Conservation (phyloP, 495 filamentous ascomycete genomes). For the Penicillium lividum region DNA sequence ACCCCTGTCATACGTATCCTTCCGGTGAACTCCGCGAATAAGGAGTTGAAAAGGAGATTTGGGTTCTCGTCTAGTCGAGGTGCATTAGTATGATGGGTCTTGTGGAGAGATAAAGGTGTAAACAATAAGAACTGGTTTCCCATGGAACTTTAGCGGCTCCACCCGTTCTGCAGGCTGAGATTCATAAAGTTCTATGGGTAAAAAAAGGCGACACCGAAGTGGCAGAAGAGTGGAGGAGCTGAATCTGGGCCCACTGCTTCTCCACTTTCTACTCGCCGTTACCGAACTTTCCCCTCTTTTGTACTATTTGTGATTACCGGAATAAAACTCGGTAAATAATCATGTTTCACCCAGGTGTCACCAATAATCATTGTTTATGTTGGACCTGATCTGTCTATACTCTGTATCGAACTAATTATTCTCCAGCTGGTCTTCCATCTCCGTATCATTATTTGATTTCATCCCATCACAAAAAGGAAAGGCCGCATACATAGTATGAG, state of each 20-base stretch:
- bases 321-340: constrained; percentile 7
- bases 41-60: background rate
- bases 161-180: constrained; percentile 6
- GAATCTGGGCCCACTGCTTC: constrained; percentile 5
- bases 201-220: constrained; percentile 1
- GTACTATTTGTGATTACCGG: too few relatives aligned
- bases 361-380: too few relatives aligned
- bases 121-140: constrained; percentile 4
- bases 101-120: constrained; percentile 3
- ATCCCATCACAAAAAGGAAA: too few relatives aligned
- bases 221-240: constrained; percentile 5
- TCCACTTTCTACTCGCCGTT: constrained; percentile 1
- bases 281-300: constrained; percentile 1
- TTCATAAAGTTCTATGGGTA: constrained; percentile 6
- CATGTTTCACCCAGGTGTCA: constrained; percentile 1
- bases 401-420: too few relatives aligned
- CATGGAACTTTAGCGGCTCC: constrained; percentile 1
- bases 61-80: constrained; percentile 13
- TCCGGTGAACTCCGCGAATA: constrained; percentile 15
- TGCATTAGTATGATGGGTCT: constrained; percentile 21
- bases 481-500: too few relatives aligned
- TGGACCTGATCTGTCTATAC: too few relatives aligned
- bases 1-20: background rate
- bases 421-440: too few relatives aligned
- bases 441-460: too few relatives aligned